These are phyloP conservation scores for Fusarium luffae DNA, from an alignment of 2,329 filamentous ascomycete species.

Conservation along the genomic window DNA sequence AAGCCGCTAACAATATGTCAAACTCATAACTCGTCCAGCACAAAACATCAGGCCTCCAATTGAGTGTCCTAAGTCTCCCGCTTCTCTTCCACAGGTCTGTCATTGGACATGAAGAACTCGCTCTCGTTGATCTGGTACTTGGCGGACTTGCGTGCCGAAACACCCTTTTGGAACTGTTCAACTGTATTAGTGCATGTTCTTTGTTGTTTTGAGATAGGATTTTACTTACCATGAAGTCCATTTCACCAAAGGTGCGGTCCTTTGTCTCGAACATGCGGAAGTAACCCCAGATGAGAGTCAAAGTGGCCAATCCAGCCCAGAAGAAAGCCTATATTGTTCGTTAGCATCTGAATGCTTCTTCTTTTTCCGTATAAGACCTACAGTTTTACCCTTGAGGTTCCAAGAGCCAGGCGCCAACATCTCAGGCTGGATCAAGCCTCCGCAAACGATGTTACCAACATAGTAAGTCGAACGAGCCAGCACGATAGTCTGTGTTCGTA, in stretches of 20 bases:
- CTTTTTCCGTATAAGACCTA: conserved; percentile 20
- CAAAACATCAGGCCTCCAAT: conserved; percentile 1
- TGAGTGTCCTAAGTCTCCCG: not conserved
- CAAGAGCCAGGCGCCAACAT: conserved; percentile 54
- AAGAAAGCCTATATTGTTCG: conserved; percentile 53
- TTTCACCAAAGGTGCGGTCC: conserved; percentile 57
- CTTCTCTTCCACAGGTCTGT: conserved; percentile 28
- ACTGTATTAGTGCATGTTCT: conserved; percentile 19
- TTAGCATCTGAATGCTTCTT: conserved; percentile 2
- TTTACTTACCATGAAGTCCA: conserved; percentile 54
- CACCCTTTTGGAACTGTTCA: conserved; percentile 49
- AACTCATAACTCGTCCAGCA: not conserved
- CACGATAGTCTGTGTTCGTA: conserved; percentile 57
- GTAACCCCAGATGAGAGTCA: conserved; percentile 56
- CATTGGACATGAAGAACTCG: conserved; percentile 46
- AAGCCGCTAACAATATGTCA: conserved; percentile 9
- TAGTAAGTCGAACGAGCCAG: conserved; percentile 55
- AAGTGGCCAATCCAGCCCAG: conserved; percentile 52
- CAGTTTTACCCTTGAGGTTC: conserved; percentile 55
- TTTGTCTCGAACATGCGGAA: conserved; percentile 59
- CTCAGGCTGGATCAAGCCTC: conserved; percentile 53
- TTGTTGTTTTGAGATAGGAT: not conserved
- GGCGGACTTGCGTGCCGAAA: conserved; percentile 54
- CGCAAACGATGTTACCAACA: conserved; percentile 55
- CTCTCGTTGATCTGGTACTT: conserved; percentile 51